These are phyloP conservation scores for Atkinsonella hypoxylon DNA, from an alignment of 2,329 filamentous ascomycete genomes.

Conservation along the genomic window DNA sequence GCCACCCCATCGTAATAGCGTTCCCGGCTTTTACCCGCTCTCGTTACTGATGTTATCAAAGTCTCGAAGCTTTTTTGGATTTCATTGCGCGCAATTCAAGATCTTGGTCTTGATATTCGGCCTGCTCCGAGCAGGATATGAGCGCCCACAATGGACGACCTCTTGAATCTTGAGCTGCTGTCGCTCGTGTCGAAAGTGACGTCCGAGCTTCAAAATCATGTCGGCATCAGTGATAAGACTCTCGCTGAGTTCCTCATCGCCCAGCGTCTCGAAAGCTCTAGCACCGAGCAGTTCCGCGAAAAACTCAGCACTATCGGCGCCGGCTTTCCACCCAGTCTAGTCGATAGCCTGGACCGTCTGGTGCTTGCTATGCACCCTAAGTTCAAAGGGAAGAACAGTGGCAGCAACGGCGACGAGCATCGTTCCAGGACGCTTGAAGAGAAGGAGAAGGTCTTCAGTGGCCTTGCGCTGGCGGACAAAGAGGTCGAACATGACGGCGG, in stretches of 20 bases:
- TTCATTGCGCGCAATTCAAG: neutral
- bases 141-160: constrained; percentile 61
- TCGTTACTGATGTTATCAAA: neutral
- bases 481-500: constrained; percentile 29
- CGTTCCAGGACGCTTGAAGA: constrained; percentile 43
- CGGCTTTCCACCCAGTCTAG: constrained; percentile 71
- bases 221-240: constrained; percentile 86
- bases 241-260: constrained; percentile 94
- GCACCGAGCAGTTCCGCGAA: constrained; percentile 61
- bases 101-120: neutral
- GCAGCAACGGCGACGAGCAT: constrained; percentile 28
- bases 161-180: constrained; percentile 81
- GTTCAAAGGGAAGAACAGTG: constrained; percentile 49
- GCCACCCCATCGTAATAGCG: neutral
- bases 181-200: constrained; percentile 92
- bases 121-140: constrained; percentile 8
- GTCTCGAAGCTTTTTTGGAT: neutral
- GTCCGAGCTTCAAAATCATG: constrained; percentile 85
- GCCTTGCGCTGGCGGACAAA: constrained; percentile 75
- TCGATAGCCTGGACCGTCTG: constrained; percentile 84
- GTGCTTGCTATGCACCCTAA: constrained; percentile 85
- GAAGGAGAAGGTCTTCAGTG: constrained; percentile 83
- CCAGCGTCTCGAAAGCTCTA: constrained; percentile 65
- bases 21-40: neutral
- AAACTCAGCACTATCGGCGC: constrained; percentile 66